These are phyloP conservation scores for Withania somnifera DNA, from an alignment of 305 asterid species.

Conservation along the genomic window DNA sequence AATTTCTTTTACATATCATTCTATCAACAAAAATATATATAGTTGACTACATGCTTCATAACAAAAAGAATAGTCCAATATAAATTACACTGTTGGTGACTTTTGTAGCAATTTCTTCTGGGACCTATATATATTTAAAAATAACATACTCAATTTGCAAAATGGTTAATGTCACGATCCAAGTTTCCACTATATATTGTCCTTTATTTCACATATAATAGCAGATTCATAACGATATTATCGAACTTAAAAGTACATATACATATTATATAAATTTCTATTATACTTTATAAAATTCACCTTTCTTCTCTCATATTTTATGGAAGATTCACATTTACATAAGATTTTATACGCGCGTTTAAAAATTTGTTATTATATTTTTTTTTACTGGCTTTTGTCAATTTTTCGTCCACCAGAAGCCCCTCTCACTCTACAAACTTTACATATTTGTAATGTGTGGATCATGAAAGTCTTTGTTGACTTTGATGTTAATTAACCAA, in stretches of 20 bases:
- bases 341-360: too few relatives aligned
- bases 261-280: neutral
- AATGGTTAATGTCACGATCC: neutral
- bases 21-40: constrained; percentile 1
- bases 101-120: neutral
- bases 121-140: neutral
- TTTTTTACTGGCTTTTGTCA: too few relatives aligned
- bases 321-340: fast-evolving
- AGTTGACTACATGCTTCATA: constrained; percentile 1
- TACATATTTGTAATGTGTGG: too few relatives aligned
- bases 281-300: neutral
- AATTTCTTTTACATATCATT: constrained; percentile 6
- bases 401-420: too few relatives aligned
- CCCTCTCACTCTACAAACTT: too few relatives aligned
- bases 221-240: too few relatives aligned
- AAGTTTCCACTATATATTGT: neutral
- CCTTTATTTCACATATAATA: too few relatives aligned
- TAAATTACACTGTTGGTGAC: neutral
- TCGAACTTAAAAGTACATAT: neutral
- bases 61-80: neutral
- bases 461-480: neutral
- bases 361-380: too few relatives aligned
- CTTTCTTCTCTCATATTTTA: neutral
- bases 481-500: neutral
- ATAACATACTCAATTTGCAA: neutral